These are phyloP conservation scores for Euptelea pleiosperma DNA, from an alignment of 164 flowering plant species.

Conservation along the genomic window DNA sequence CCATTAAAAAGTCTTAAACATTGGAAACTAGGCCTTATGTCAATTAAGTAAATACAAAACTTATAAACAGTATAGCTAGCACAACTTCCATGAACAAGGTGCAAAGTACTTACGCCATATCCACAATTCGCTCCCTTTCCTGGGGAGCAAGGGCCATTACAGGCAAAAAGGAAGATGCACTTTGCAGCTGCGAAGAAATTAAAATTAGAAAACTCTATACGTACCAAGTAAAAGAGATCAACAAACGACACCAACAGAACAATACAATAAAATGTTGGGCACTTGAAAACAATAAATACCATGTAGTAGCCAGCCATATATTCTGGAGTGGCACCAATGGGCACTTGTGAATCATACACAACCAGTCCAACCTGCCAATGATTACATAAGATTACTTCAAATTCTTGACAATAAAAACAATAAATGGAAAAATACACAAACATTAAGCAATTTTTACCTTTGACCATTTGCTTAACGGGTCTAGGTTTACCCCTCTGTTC, in stretches of 20 bases:
- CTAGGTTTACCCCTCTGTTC: constrained; percentile 91
- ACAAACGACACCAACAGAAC: background rate
- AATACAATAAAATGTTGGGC: background rate
- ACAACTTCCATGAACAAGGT: background rate
- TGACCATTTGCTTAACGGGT: constrained; percentile 96
- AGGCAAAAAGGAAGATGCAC: constrained; percentile 96
- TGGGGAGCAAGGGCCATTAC: constrained; percentile 99
- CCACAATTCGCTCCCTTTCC: constrained; percentile 83
- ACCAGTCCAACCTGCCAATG: constrained; percentile 85
- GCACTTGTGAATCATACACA: constrained; percentile 96
- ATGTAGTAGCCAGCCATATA: constrained; percentile 98
- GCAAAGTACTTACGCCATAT: constrained; percentile 81
- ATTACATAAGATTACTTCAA: background rate
- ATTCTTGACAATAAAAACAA: background rate
- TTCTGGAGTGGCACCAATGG: constrained; percentile 98
- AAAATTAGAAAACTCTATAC: constrained; percentile 4
- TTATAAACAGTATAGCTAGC: no score
- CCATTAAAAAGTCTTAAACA: background rate
- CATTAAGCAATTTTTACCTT: constrained; percentile 47
- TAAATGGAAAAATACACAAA: background rate
- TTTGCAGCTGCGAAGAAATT: constrained; percentile 64
- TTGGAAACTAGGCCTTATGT: background rate
- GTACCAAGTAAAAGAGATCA: background rate
- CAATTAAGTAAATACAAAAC: no score
- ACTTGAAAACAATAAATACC: constrained; percentile 36